Evolutionary conservation across 805 yeast genomes (phyloP).

Genomic region (Kregervanrija fluxuum): DNA sequence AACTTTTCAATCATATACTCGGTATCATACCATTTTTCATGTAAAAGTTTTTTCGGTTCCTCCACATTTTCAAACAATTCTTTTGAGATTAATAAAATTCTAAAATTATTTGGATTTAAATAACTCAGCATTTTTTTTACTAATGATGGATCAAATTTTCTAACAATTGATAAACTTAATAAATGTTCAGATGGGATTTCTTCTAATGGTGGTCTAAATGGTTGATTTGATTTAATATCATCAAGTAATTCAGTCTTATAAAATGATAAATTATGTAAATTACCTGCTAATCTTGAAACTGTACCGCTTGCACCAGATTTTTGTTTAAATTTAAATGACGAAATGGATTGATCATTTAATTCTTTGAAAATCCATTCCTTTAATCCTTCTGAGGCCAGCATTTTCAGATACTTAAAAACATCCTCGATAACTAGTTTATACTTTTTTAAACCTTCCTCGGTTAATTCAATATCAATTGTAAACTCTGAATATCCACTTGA

Average conservation of each 20-base stretch:
- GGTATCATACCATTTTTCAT: constrained; percentile 90
- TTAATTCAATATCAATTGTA: constrained; percentile 65
- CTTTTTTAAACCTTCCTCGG: constrained; percentile 59
- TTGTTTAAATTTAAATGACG: constrained; percentile 75
- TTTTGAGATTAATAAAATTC: constrained; percentile 48
- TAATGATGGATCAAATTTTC: constrained; percentile 49
- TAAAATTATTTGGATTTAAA: constrained; percentile 53
- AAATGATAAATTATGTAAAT: constrained; percentile 18
- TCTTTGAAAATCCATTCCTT: constrained; percentile 80
- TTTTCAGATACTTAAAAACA: constrained; percentile 65
- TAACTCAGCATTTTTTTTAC: constrained; percentile 42
- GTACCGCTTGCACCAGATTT: constrained; percentile 67
- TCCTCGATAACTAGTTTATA: constrained; percentile 54
- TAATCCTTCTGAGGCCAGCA: constrained; percentile 53
- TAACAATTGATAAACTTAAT: constrained; percentile 46
- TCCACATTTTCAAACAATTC: constrained; percentile 38
- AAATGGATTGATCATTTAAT: constrained; percentile 55
- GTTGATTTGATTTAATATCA: constrained; percentile 2
- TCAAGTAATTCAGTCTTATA: constrained; percentile 17
- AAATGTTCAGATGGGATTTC: constrained; percentile 58
- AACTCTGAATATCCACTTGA: constrained; percentile 65
- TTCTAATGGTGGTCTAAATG: constrained; percentile 5
- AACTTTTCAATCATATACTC: constrained; percentile 51
- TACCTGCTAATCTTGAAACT: constrained; percentile 42
- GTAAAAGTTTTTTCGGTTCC: constrained; percentile 28